phyloP scores from a whole-genome alignment of 345 rosid genomes.

The Nasturtium officinale region DNA sequence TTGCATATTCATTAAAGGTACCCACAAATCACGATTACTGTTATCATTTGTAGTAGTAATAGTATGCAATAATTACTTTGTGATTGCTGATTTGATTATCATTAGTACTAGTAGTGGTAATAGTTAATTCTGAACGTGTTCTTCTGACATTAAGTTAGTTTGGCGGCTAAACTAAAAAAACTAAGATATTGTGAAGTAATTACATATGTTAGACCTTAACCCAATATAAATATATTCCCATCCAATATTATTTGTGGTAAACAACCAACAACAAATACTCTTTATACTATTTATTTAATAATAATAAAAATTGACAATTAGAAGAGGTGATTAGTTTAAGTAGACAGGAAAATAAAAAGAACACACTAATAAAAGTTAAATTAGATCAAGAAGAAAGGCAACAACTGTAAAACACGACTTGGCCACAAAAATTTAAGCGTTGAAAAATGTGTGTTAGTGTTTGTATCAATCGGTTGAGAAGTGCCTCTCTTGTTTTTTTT shows the following conservation, averaged over 20 bases:
- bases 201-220: slow-evolving; percentile 39
- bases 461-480: slow-evolving; percentile 59
- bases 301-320: not conserved
- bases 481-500: slow-evolving; percentile 58
- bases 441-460: slow-evolving; percentile 56
- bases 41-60: not conserved
- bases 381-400: slow-evolving; percentile 22
- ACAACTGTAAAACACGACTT: slow-evolving; percentile 44
- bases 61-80: slow-evolving; percentile 1
- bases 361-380: not conserved
- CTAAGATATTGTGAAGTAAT: slow-evolving; percentile 41
- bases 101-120: not conserved
- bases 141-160: not conserved
- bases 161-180: slow-evolving; percentile 32
- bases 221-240: slow-evolving; percentile 24
- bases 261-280: slow-evolving; percentile 28
- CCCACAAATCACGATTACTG: slow-evolving; percentile 12
- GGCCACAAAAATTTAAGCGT: slow-evolving; percentile 46
- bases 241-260: slow-evolving; percentile 30
- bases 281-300: not conserved
- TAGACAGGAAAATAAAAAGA: slow-evolving; percentile 37
- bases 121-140: not conserved
- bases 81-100: not conserved
- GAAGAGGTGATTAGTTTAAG: slow-evolving; percentile 41
- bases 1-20: slow-evolving; percentile 34